Base-by-base conservation (phyloP, 2,329 filamentous ascomycete species). In the Paecilomyces formosus region DNA sequence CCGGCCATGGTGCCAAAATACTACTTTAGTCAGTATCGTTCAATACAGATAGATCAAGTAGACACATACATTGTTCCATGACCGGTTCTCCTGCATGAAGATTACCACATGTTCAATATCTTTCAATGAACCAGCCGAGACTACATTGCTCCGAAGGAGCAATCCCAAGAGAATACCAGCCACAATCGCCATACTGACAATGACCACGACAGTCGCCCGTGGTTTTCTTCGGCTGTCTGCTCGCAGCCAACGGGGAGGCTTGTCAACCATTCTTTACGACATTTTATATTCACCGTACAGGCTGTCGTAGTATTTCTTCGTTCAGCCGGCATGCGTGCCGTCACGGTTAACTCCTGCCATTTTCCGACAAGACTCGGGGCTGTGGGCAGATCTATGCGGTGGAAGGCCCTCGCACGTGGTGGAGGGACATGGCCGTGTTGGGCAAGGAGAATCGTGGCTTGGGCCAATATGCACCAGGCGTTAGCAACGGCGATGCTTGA, bases 71-170 rank as follows among this genome's bases (percentile, higher is more conserved):
- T 65, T 70, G 54, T 76, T 72, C 64, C 71, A 76, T 31, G 73
- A 70, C 50, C 77, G 67, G 57, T 79, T 79, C 61, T 79, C 79
- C 64, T 83, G 81, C 81, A 84, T 84, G 69, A 83, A 83, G 11
- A 83, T 76, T 11, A 83, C 76, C 28, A 83, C 81, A 79, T 84
- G 81, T 24, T 83, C 75, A 58, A 84, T 80, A 58, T 83, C 81
- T 26, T 73, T 74, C 33, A 82, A 69, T 12, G 63, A 56, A 50
- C 49, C 56, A 18, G 45, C 18, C 18, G 54, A 50, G 24, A 55
- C 59, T 13, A 55, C 64, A 15, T 54, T 59, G 33, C 60, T 63
- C 53, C 57, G 60, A 22, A 68, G 53, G 11, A 67, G 57, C 49
- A 66, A 26, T 7, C 59, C 54, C 8, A 69, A 49, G 31, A 55